Evolutionary conservation across 2,329 filamentous ascomycete species (phyloP).

Genomic region (Lasiodiplodia hormozganensis): DNA sequence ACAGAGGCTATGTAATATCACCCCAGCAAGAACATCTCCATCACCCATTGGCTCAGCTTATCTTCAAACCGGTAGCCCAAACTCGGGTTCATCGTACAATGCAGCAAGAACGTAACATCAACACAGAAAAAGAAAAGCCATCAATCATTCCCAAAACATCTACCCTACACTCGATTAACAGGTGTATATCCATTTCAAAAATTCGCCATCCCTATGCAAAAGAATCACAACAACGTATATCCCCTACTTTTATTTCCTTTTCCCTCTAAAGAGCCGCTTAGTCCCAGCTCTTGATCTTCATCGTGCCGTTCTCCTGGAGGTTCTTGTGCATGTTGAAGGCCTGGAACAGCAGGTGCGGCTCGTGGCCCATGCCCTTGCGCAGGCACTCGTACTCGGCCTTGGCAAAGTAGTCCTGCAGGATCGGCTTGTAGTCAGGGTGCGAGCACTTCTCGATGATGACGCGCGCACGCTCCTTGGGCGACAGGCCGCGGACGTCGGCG

Average conservation of each 20-base stretch:
- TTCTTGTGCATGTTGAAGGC: slow-evolving; percentile 90
- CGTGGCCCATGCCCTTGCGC: slow-evolving; percentile 86
- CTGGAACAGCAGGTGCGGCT: slow-evolving; percentile 87
- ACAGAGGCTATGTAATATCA: too few relatives aligned
- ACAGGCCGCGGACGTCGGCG: slow-evolving; percentile 83
- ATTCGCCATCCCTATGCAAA: slow-evolving; percentile 20
- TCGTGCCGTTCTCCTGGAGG: slow-evolving; percentile 80
- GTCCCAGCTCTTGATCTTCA: slow-evolving; percentile 78
- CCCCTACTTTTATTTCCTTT: background rate
- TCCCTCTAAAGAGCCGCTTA: background rate
- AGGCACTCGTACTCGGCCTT: slow-evolving; percentile 87
- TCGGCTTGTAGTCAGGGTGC: slow-evolving; percentile 83
- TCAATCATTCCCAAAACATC: slow-evolving; percentile 14
- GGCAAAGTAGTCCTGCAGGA: slow-evolving; percentile 82
- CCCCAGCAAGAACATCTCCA: too few relatives aligned
- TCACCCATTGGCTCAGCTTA: too few relatives aligned
- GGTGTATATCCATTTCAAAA: background rate
- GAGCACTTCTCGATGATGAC: slow-evolving; percentile 88
- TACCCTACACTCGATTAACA: background rate
- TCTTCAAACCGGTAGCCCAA: too few relatives aligned
- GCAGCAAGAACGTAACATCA: background rate
- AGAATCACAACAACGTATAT: background rate
- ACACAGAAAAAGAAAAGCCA: background rate
- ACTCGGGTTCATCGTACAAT: too few relatives aligned
- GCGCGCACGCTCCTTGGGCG: slow-evolving; percentile 78